Evolutionary conservation across 257 asterid species (phyloP), one percentile per base, ranked within the genome.

Genomic region (Nicotiana noctiflora): DNA sequence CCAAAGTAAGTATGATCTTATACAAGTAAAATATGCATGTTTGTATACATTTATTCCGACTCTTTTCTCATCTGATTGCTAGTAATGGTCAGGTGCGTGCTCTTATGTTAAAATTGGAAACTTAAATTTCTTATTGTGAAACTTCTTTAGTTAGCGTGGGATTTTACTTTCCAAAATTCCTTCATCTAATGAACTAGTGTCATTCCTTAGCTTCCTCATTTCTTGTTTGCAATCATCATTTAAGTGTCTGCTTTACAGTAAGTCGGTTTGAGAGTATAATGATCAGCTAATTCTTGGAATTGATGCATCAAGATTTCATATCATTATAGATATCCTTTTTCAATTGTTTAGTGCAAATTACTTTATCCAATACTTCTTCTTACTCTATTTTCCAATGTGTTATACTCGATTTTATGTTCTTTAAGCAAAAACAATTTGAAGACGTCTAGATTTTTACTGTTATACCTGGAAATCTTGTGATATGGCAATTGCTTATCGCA

Each of bases 1-100:
- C 98, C 86, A 96, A 86, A 89, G 99, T 95, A 87, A 90, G 98
- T 85, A 82, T 70, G 81, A 18, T 87, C 15, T 75, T 14, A 17
- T 70, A 57, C 76, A 65, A 76, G 86, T 82, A 70, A 25, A 62
- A 53, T 75, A 31, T 55, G 46, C 55, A 59, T 67, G 70, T 18
- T 23, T 32, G 23, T 56, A 55, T 68, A 67, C 37, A 55, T 23
- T 65, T 65, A 31, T 31, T 17, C 25, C 17, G 15, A 31, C 6
- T 65, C 75, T 65, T 25, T 25, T 7, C 8, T 14, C 27, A 74
- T 74, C 32, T 74, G 37, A 74, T 74, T 74, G 44, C 44, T 74
- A 3, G 37, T 70, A 44, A 31, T 46, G 6, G 13, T 46, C 61
- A 74, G 61, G 79, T 49, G 23, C 17, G 51, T 74, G 60, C 49